Base-by-base conservation (phyloP, 2,329 filamentous ascomycete genomes). In the Cladophialophora chaetospira region DNA sequence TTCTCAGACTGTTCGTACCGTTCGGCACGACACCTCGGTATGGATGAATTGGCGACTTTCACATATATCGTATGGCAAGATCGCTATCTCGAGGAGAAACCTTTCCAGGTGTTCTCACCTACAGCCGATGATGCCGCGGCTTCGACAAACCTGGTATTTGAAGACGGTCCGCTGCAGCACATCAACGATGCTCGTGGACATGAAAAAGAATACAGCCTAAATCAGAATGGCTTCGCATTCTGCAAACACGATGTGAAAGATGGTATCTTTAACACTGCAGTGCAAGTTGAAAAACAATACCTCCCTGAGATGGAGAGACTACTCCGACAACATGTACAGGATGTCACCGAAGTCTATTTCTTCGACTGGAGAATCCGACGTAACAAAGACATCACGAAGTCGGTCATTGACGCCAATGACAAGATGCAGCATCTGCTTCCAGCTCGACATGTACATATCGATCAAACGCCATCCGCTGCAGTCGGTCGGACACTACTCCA, bases 361-460 rank as follows among this genome's bases (percentile, higher is more conserved):
- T 47, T 31, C 31, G 44, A 47, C 44, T 47, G 44, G 25, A 47
- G 44, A 26, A 26, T 47, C 23, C 21, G 44, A 47, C 44, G 44
- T 23, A 47, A 31, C 9, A 47, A 47, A 21, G 44, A 47, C n/a
- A 13, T 33, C 28, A 15, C 29, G 31, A 26, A 26, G 10, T 9
- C 44, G 11, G 11, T 47, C 44, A 28, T 47, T 19, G 44, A 47
- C 28, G 25, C 31, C 5, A 47, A 47, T 13, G 44, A 47, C 28
- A n/a, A 17, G 26, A 47, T 26, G 9, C 29, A 23, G 10, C 31
- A 26, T 23, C 44, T 47, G 23, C 23, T 23, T 29, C 44, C 44
- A 3, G 44, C 44, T 6, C 26, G 29, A 1, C 44, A 47, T 47
- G 23, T 47, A 5, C 44, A 47, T 21, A 26, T 47, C 23, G 44